Base-by-base conservation (phyloP, 768 basidiomycete species). In the Tricholoma hemisulphureum region DNA sequence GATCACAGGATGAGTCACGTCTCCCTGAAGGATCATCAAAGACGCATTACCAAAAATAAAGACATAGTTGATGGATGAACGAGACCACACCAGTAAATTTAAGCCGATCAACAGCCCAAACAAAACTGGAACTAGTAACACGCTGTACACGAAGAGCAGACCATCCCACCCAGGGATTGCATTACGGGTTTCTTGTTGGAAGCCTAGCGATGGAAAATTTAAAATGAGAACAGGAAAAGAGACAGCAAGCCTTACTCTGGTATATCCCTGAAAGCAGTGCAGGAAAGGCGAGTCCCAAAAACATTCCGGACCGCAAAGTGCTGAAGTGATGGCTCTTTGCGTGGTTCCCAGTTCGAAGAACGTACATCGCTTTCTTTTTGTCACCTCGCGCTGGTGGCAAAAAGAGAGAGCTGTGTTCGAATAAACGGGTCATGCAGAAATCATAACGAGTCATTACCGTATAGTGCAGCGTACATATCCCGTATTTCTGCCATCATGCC, bases 21-120 rank as follows among this genome's bases (percentile, higher is more conserved):
- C 95, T 37, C 86, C 79, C 24, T 86, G 78, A 66, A 90, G 84
- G 21, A 43, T 35, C 14, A 53, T 13, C n/a, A 13, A 61, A 61
- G 34, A 64, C 84, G 86, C 9, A 81, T 78, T 29, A 91, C 83
- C 86, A 51, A 13, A 91, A 32, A 96, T 91, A 69, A 98, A 96
- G n/a, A 87, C 82, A 65, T 95, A 96, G 67, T 98, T 98, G 63
- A 99, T 93, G 45, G 89, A 80, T 7, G 86, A 77, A 5, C 73
- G 71, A 0, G 83, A 77, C 89, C 91, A 99, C 0, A 88, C 89
- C 20, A 87, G 63, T 4, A 98, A 61, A 68, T 99, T 98, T 16
- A 90, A 56, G 26, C 92, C 89, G 52, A 98, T 82, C 1, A 97
- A 73, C 28, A 93, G 59, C 2, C 84, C 77, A 65, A 97, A 89